Evolutionary conservation across 208 protist species (phyloP).

Genomic region (Leishmania guyanensis): DNA sequence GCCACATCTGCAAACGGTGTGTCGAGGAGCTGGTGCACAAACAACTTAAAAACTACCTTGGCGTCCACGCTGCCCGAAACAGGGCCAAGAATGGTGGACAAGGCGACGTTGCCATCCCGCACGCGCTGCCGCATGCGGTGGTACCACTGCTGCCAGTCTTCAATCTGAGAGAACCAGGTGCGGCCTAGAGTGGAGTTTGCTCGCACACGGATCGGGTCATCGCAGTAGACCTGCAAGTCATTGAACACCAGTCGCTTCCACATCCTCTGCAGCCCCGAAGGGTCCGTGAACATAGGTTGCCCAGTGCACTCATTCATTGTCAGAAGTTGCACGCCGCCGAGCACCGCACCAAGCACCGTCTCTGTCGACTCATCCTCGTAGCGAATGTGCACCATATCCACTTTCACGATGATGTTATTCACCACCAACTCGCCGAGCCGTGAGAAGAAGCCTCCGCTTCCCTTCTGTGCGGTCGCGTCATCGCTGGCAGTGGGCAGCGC

Average conservation of each 20-base stretch:
- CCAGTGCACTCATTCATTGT: slow-evolving; percentile 74
- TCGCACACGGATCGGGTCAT: slow-evolving; percentile 52
- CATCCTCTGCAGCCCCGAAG: slow-evolving; percentile 51
- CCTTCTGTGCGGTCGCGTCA: background rate
- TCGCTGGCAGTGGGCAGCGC: background rate
- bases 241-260: slow-evolving; percentile 76
- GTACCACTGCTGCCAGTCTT: slow-evolving; percentile 71
- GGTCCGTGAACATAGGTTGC: slow-evolving; percentile 77
- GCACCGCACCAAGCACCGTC: slow-evolving; percentile 69
- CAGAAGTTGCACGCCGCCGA: slow-evolving; percentile 75
- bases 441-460: slow-evolving; percentile 58
- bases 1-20: slow-evolving; percentile 68
- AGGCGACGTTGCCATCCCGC: slow-evolving; percentile 51
- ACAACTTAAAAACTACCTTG: slow-evolving; percentile 74
- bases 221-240: slow-evolving; percentile 86
- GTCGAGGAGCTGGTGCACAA: slow-evolving; percentile 49
- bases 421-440: slow-evolving; percentile 82
- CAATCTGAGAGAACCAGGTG: slow-evolving; percentile 51
- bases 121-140: slow-evolving; percentile 73
- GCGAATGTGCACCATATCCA: slow-evolving; percentile 81
- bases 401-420: slow-evolving; percentile 89
- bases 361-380: slow-evolving; percentile 75
- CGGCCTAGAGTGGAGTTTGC: slow-evolving; percentile 25
- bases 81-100: slow-evolving; percentile 82
- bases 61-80: slow-evolving; percentile 68